Percentiles rank a stretch among this genome's conserved stretches.
Evolutionary conservation across 768 basidiomycete genomes (phyloP).

Genomic region (Strobilomyces echinocephalus): DNA sequence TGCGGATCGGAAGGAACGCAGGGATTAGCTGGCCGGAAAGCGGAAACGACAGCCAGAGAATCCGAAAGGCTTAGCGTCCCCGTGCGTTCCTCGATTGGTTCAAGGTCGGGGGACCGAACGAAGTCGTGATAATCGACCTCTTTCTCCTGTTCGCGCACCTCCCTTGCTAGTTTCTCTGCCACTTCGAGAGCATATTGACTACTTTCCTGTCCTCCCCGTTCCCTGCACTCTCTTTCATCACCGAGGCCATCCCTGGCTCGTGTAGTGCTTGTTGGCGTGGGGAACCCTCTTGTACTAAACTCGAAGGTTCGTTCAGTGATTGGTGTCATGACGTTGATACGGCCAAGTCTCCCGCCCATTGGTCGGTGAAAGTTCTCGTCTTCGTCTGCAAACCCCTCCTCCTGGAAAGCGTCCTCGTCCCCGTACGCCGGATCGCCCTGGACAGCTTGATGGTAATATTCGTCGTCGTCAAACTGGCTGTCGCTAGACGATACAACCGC

Average conservation of each 20-base stretch:
- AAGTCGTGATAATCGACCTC: conserved; percentile 11
- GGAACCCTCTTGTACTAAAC: conserved; percentile 54
- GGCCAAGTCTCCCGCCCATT: conserved; percentile 70
- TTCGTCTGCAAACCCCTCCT: conserved; percentile 28
- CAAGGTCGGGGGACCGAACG: conserved; percentile 10
- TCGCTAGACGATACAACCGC: conserved; percentile 28
- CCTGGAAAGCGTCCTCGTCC: conserved; percentile 25
- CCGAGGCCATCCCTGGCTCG: conserved; percentile 37
- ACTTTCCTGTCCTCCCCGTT: conserved; percentile 28
- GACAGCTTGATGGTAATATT: conserved; percentile 17
- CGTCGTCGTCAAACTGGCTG: conserved; percentile 31
- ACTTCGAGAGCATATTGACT: conserved; percentile 44
- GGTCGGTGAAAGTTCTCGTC: conserved; percentile 39
- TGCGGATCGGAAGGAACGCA: conserved; percentile 79
- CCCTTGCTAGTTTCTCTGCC: conserved; percentile 58
- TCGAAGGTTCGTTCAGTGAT: conserved; percentile 95
- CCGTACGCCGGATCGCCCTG: conserved; percentile 12
- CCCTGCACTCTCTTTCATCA: conserved; percentile 19
- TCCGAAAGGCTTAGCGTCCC: conserved; percentile 64
- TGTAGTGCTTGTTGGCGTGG: conserved; percentile 41
- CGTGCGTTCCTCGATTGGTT: conserved; percentile 52
- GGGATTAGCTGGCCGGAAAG: conserved; percentile 76
- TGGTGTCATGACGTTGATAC: conserved; percentile 93
- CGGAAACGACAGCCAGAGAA: conserved; percentile 53
- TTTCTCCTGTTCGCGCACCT: conserved; percentile 27